Base-by-base conservation (phyloP, 192 early-diverging fungal genomes). In the Globomyces pollinis-pini region DNA sequence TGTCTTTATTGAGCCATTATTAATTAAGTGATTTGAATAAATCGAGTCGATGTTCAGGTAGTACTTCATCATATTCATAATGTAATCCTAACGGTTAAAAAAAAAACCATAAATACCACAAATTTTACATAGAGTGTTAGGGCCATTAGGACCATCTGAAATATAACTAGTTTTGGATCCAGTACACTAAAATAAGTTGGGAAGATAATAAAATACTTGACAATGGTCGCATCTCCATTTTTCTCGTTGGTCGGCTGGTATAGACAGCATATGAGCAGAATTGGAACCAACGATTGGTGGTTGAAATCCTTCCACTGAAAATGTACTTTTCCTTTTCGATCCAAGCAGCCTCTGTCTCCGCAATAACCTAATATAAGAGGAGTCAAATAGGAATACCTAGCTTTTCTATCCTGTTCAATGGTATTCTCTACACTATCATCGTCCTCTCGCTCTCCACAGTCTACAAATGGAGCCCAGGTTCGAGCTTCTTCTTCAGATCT, bases 1-100 rank as follows among this genome's bases (percentile, higher is more conserved):
- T n/a, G n/a, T n/a, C n/a, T n/a, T n/a, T n/a, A n/a, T n/a, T n/a
- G n/a, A n/a, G n/a, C n/a, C n/a, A n/a, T n/a, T n/a, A n/a, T n/a
- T n/a, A n/a, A n/a, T n/a, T n/a, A n/a, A n/a, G n/a, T n/a, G n/a
- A 49, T 29, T 52, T 52, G 50, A 52, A 52, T 15, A 52, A 11
- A 7, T 28, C 26, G 8, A 28, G 50, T 15, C 50, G 8, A 20
- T 52, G 50, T 13, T 16, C 26, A 28, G 50, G 50, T 11, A 52
- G 50, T 13, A 5, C 34, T n/a, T 52, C 21, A 13, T 30, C 4
- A 28, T 6, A 12, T 20, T 52, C 50, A 52, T 52, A 52, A 35
- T 52, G 28, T 6, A 16, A 9, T n/a, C 50, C 50, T 52, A 28
- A 13, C 50, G 16, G 15, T 20, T 11, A 23, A n/a, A 30, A 52